These are phyloP conservation scores for Penicillium sp. DNA, from an alignment of 2,329 filamentous ascomycete genomes.

Conservation along the genomic window DNA sequence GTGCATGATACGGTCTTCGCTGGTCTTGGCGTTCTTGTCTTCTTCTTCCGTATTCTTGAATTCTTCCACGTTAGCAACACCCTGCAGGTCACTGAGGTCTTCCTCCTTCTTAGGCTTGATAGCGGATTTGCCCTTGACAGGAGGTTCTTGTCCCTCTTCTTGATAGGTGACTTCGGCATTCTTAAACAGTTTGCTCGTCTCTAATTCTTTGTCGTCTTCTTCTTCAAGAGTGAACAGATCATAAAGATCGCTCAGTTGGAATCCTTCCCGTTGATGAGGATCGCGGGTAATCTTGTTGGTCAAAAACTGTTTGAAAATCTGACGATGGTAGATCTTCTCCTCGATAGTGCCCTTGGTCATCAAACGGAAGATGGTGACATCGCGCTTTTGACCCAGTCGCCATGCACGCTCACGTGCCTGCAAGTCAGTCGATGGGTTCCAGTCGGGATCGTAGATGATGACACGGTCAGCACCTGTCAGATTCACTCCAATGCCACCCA, in stretches of 20 bases:
- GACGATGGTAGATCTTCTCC: slow-evolving; percentile 98
- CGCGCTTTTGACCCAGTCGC: slow-evolving; percentile 90
- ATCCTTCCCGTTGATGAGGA: slow-evolving; percentile 87
- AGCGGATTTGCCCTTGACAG: background rate
- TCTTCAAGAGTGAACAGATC: slow-evolving; percentile 83
- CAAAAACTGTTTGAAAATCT: slow-evolving; percentile 97
- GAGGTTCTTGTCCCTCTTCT: slow-evolving; percentile 29
- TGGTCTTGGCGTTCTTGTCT: slow-evolving; percentile 34
- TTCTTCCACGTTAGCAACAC: slow-evolving; percentile 66
- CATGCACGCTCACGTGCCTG: slow-evolving; percentile 95
- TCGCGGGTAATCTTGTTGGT: slow-evolving; percentile 96
- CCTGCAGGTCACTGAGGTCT: slow-evolving; percentile 57
- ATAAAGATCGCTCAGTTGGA: slow-evolving; percentile 85
- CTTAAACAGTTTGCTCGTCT: slow-evolving; percentile 83
- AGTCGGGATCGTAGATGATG: slow-evolving; percentile 98
- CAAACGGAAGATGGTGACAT: slow-evolving; percentile 95
- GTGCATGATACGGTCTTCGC: slow-evolving; percentile 78
- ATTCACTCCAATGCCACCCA: slow-evolving; percentile 91
- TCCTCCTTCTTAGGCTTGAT: slow-evolving; percentile 31
- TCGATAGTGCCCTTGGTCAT: slow-evolving; percentile 98
- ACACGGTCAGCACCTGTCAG: slow-evolving; percentile 92
- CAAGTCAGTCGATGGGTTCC: slow-evolving; percentile 96
- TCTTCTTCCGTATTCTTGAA: slow-evolving; percentile 57
- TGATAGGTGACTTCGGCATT: slow-evolving; percentile 76
- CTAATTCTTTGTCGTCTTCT: slow-evolving; percentile 69